phyloP scores from a whole-genome alignment of 2,329 filamentous ascomycete species.

The Fusarium coffeatum region DNA sequence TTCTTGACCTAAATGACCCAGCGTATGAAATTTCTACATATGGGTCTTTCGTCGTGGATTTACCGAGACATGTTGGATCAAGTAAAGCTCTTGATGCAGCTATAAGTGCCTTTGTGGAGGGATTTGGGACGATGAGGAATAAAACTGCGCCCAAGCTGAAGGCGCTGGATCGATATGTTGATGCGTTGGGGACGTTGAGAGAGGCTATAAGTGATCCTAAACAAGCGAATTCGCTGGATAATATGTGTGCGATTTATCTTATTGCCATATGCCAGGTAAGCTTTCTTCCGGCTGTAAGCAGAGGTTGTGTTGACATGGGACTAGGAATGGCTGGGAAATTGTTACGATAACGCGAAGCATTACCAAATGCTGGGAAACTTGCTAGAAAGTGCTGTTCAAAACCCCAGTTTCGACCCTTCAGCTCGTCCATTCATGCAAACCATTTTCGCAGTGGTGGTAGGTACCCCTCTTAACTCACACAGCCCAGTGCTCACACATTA shows the following conservation, averaged over 20 bases:
- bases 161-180: constrained; percentile 6
- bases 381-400: neutral
- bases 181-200: neutral
- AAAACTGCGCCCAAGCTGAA: neutral
- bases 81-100: constrained; percentile 16
- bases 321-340: constrained; percentile 16
- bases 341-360: neutral
- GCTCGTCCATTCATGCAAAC: neutral
- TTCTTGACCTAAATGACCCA: constrained; percentile 2
- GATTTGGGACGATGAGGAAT: neutral
- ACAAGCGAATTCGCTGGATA: neutral
- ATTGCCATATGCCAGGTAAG: constrained; percentile 13
- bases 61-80: neutral
- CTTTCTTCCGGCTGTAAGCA: accelerated
- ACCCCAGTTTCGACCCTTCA: neutral
- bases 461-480: neutral
- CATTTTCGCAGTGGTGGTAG: neutral
- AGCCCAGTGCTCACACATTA: accelerated
- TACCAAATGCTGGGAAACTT: constrained; percentile 3
- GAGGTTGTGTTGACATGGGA: accelerated
- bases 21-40: constrained; percentile 14
- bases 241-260: constrained; percentile 16
- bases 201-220: neutral
- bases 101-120: neutral
- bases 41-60: constrained; percentile 14